Percentiles rank a stretch among this genome's conserved stretches.
These are phyloP conservation scores for Lactifluus rugatus DNA, from an alignment of 768 basidiomycete genomes.

Conservation along the genomic window DNA sequence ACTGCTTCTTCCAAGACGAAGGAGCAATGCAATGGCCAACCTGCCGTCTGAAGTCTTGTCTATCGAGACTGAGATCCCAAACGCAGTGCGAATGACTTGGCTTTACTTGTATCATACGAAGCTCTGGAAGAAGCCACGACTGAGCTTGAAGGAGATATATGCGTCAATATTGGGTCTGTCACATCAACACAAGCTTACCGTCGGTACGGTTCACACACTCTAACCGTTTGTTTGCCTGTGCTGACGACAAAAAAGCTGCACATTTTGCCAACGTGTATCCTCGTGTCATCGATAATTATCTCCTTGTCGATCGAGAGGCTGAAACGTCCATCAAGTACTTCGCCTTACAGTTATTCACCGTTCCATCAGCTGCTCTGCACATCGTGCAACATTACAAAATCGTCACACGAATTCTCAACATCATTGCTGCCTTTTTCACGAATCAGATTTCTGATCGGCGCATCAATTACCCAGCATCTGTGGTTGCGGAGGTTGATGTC, in stretches of 20 bases:
- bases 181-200: constrained; percentile 60
- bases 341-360: constrained; percentile 86
- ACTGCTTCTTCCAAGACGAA: constrained; percentile 50
- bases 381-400: constrained; percentile 68
- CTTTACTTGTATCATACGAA: constrained; percentile 74
- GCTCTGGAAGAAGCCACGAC: constrained; percentile 76
- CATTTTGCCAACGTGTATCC: constrained; percentile 83
- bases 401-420: constrained; percentile 64
- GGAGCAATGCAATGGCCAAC: constrained; percentile 39
- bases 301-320: constrained; percentile 86
- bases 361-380: constrained; percentile 74
- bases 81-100: constrained; percentile 60
- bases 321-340: constrained; percentile 95
- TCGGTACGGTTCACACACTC: constrained; percentile 45
- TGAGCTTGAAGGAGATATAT: constrained; percentile 77
- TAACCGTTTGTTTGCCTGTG: constrained; percentile 5
- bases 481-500: constrained; percentile 47
- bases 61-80: constrained; percentile 30
- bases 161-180: constrained; percentile 64
- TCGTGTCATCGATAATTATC: constrained; percentile 80
- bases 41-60: constrained; percentile 29
- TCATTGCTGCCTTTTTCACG: constrained; percentile 89
- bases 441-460: constrained; percentile 74
- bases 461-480: constrained; percentile 36
- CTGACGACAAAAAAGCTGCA: constrained; percentile 41